phyloP scores from a whole-genome alignment of 306 rosid genomes.

The Luffa acutangula region DNA sequence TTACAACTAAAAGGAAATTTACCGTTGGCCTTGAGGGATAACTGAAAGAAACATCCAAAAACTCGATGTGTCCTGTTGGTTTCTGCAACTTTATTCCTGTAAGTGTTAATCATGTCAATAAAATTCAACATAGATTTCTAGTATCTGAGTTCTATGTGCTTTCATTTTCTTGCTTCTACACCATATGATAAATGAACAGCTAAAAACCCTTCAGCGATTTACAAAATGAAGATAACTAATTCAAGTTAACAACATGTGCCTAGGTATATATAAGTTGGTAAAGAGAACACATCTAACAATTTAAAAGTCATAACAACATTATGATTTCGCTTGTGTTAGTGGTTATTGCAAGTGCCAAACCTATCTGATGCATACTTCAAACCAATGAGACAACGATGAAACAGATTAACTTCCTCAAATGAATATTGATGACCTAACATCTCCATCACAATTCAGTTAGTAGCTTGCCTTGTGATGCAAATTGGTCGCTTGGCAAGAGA shows the following conservation, averaged over 20 bases:
- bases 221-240: not conserved
- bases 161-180: not conserved
- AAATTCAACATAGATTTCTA: not conserved
- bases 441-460: constrained; percentile 11
- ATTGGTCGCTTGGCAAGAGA: constrained; percentile 79
- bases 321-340: not conserved
- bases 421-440: not conserved
- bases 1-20: constrained; percentile 19
- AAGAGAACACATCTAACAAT: not conserved
- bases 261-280: not conserved
- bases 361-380: not conserved
- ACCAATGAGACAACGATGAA: not conserved
- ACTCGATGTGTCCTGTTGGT: constrained; percentile 54
- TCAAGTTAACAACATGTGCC: not conserved
- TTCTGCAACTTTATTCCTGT: constrained; percentile 63
- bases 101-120: constrained; percentile 16
- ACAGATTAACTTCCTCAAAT: not conserved
- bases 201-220: not conserved
- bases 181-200: not conserved
- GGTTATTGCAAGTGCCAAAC: not conserved
- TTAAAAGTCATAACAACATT: not conserved
- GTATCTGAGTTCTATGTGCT: not conserved
- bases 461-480: constrained; percentile 53
- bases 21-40: constrained; percentile 81
- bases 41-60: constrained; percentile 60